These are phyloP conservation scores for Candida neerlandica DNA, from an alignment of 1,139 yeast genomes.

Conservation along the genomic window DNA sequence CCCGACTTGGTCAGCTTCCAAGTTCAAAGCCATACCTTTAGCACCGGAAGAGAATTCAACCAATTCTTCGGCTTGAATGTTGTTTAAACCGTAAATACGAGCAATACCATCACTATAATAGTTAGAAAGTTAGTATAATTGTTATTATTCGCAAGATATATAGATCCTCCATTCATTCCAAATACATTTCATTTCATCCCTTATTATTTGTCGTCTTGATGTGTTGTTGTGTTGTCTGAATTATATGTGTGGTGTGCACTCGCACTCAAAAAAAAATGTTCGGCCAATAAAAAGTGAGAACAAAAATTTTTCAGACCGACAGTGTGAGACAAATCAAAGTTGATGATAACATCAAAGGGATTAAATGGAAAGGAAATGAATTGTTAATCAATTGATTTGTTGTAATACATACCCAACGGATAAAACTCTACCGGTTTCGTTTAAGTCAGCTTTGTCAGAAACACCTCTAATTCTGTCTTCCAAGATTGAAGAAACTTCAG, in stretches of 20 bases:
- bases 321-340: background rate
- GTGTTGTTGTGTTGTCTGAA: background rate
- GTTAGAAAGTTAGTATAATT: slow-evolving; percentile 25
- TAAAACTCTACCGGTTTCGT: slow-evolving; percentile 99
- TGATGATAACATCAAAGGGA: too few relatives aligned
- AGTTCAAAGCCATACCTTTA: slow-evolving; percentile 99
- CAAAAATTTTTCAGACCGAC: slow-evolving; percentile 6
- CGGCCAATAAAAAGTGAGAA: slow-evolving; percentile 11
- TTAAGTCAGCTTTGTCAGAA: slow-evolving; percentile 94
- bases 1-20: slow-evolving; percentile 99
- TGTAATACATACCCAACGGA: slow-evolving; percentile 79
- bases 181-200: background rate
- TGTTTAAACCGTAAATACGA: slow-evolving; percentile 99
- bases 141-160: background rate
- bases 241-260: slow-evolving; percentile 3
- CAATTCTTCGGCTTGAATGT: slow-evolving; percentile 99
- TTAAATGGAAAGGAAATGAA: too few relatives aligned
- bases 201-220: background rate
- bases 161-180: background rate
- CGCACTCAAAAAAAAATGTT: slow-evolving; percentile 8
- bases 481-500: slow-evolving; percentile 98
- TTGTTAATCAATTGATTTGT: background rate
- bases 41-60: slow-evolving; percentile 99
- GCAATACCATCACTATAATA: slow-evolving; percentile 95
- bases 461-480: slow-evolving; percentile 99